phyloP scores from a whole-genome alignment of 176 grass and related monocot species.

The Leersia perrieri region DNA sequence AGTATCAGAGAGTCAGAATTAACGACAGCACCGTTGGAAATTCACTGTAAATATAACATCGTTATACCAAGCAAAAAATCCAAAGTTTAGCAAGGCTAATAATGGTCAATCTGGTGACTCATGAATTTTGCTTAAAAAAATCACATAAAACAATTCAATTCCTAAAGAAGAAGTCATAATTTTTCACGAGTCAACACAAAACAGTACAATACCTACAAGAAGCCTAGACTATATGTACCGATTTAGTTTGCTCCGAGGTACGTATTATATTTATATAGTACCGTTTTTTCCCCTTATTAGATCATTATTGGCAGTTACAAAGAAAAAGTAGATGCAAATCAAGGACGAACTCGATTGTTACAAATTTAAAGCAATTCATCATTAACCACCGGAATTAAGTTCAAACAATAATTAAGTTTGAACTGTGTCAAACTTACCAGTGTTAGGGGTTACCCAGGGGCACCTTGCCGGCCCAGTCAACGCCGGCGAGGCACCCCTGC shows the following conservation, averaged over 20 bases:
- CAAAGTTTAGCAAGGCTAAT: background rate
- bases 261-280: background rate
- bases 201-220: background rate
- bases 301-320: background rate
- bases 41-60: background rate
- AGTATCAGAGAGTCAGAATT: too few species aligned
- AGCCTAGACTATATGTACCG: background rate
- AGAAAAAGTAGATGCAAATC: background rate
- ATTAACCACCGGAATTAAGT: background rate
- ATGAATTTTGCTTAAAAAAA: background rate
- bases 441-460: conserved; percentile 77
- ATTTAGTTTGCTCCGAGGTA: background rate
- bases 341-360: background rate
- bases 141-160: background rate
- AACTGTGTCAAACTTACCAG: conserved; percentile 53
- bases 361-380: background rate
- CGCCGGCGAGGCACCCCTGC: background rate
- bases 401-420: background rate
- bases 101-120: background rate
- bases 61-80: background rate
- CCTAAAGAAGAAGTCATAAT: background rate
- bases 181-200: background rate
- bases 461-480: conserved; percentile 46
- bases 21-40: too few species aligned
- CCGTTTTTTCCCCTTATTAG: background rate